These are phyloP conservation scores for Pittosporum tobira DNA, from an alignment of 129 eudicot species.

Conservation along the genomic window DNA sequence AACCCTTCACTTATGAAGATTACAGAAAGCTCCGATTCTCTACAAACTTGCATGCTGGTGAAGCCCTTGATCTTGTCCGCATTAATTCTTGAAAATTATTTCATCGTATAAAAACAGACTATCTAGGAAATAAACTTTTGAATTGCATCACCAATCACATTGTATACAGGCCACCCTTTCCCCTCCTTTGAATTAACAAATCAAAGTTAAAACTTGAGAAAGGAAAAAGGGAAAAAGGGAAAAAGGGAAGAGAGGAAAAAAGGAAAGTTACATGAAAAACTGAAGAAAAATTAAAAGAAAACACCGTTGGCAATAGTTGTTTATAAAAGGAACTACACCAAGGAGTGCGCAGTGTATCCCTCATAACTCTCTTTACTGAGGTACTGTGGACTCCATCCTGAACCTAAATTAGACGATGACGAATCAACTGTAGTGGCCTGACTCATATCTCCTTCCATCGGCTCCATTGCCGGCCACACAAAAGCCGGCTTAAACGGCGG, in stretches of 20 bases:
- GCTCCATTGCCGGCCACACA: constrained; percentile 65
- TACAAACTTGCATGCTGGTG: constrained; percentile 46
- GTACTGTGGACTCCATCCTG: constrained; percentile 46
- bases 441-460: constrained; percentile 35
- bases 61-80: constrained; percentile 46
- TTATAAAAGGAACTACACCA: constrained; percentile 44
- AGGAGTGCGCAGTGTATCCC: constrained; percentile 29
- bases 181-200: constrained; percentile 14
- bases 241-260: not conserved
- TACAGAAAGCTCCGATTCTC: constrained; percentile 38
- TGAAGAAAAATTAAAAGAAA: not conserved
- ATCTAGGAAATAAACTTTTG: too few species aligned
- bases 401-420: constrained; percentile 34
- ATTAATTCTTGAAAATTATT: constrained; percentile 2
- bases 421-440: constrained; percentile 31
- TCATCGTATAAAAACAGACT: too few species aligned
- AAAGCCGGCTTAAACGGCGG: constrained; percentile 78
- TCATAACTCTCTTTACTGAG: constrained; percentile 38
- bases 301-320: constrained; percentile 8
- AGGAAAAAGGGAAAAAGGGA: not conserved
- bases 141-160: not conserved
- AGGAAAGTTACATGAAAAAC: not conserved
- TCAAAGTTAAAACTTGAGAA: not conserved
- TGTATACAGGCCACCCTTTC: constrained; percentile 9
- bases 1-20: constrained; percentile 44